Evolutionary conservation across 352 stramenopile species (phyloP).

Genomic region (Phytophthora brassicae): DNA sequence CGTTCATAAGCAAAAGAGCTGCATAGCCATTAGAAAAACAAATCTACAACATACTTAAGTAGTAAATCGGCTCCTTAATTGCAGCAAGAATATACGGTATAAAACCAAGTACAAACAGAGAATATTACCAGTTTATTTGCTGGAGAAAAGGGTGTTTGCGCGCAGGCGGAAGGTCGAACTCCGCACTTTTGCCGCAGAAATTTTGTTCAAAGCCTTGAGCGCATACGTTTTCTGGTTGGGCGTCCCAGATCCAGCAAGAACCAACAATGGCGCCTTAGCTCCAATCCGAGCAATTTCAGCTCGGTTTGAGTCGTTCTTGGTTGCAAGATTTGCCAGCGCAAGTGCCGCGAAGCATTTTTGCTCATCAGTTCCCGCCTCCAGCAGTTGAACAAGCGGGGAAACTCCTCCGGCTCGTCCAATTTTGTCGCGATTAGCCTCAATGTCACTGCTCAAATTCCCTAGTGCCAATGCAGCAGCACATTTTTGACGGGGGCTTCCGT

Average conservation of each 20-base stretch:
- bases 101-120: too few species aligned
- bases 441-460: background rate
- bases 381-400: background rate
- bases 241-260: background rate
- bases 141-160: background rate
- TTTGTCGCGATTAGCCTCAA: background rate
- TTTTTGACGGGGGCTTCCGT: background rate
- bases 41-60: too few species aligned
- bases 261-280: background rate
- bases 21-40: too few species aligned
- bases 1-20: too few species aligned
- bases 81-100: too few species aligned
- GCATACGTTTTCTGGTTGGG: background rate
- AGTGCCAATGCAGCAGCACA: background rate
- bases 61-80: too few species aligned
- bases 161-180: background rate
- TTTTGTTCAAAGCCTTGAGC: background rate
- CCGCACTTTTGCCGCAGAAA: background rate
- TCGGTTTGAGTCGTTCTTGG: background rate
- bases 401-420: background rate
- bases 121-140: too few species aligned
- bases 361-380: background rate
- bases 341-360: slow-evolving; percentile 1
- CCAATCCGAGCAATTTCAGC: background rate
- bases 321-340: background rate